Evolutionary conservation across 2,329 filamentous ascomycete genomes (phyloP).

Genomic region (Lecanicillium sp.): DNA sequence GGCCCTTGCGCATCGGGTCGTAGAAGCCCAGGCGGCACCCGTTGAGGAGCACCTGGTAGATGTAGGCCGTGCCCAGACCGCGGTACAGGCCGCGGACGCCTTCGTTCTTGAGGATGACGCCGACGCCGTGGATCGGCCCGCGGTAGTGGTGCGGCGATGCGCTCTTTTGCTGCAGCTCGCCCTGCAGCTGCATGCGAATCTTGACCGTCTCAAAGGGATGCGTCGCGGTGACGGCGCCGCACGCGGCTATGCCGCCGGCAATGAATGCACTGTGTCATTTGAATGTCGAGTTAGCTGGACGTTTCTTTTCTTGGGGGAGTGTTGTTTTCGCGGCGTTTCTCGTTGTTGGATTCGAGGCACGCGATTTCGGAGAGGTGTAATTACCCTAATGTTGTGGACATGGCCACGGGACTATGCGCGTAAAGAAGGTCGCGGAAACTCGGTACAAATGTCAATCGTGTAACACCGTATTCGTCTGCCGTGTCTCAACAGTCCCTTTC

Average conservation of each 20-base stretch:
- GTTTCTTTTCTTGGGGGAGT: background rate
- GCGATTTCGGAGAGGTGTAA: background rate
- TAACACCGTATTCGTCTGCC: too few relatives aligned
- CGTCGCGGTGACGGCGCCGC: constrained; percentile 93
- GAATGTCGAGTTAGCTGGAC: background rate
- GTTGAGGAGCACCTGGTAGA: constrained; percentile 95
- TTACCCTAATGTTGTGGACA: constrained; percentile 9
- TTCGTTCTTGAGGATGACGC: constrained; percentile 85
- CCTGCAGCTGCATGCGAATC: constrained; percentile 94
- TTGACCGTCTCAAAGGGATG: constrained; percentile 99
- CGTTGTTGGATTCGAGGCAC: background rate
- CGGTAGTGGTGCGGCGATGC: constrained; percentile 83
- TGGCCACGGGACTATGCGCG: constrained; percentile 2
- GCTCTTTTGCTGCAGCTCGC: constrained; percentile 82
- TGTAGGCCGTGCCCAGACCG: constrained; percentile 84
- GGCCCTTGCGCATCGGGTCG: constrained; percentile 74
- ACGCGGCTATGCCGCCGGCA: constrained; percentile 92
- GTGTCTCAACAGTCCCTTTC: too few relatives aligned
- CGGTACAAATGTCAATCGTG: too few relatives aligned
- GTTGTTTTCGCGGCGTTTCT: background rate
- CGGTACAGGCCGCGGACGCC: constrained; percentile 79
- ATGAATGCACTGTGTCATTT: constrained; percentile 68
- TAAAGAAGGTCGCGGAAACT: too few relatives aligned
- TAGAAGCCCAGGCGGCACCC: constrained; percentile 96
- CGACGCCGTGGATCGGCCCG: constrained; percentile 84